Base-by-base conservation (phyloP, 306 rosid species). In the Carpinus fangiana region DNA sequence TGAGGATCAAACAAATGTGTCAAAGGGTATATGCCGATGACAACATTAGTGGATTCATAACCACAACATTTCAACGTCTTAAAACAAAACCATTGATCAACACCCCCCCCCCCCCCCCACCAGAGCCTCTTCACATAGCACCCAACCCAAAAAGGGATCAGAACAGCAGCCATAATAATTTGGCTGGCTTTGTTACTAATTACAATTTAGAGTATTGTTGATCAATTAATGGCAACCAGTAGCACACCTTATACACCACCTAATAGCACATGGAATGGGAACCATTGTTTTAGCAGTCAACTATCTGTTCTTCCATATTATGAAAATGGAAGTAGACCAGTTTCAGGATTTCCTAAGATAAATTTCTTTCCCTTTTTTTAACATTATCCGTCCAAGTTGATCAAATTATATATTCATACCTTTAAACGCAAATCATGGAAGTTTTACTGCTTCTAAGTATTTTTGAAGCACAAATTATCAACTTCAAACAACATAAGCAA, bases 181-280 rank as follows among this genome's bases (percentile, higher is more conserved):
- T 61, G 38, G 47, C 71, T 66, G 50, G 71, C 47, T 66, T 38
- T 38, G 21, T 38, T 66, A 34, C 70, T 16, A 60, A 34, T 34
- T 14, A 13, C 7, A 66, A 18, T 38, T 38, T 66, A 66, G 18
- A 38, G 18, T 66, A 38, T 9, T 21, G 18, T 16, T 8, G 48
- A 66, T 66, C 71, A 66, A 18, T 17, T 38, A 41, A 8, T 2
- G 14, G 50, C 21, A 36, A 38, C 46, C 12, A 62, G 69, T 2
- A 36, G 20, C 21, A 66, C 72, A 66, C 23, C 71, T 66, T 66
- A 17, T 14, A 36, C 18, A 13, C 50, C 26, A 66, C 26, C 23
- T 61, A 36, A 23, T 17, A 70, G 55, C 50, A 52, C 51, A 76
- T 31, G 73, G 78, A 46, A 73, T 50, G 60, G 64, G 45, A 84